Percentiles rank a stretch among this genome's conserved stretches.
Evolutionary conservation across 2,329 filamentous ascomycete species (phyloP).

Genomic region (Aspergillus neotritici): DNA sequence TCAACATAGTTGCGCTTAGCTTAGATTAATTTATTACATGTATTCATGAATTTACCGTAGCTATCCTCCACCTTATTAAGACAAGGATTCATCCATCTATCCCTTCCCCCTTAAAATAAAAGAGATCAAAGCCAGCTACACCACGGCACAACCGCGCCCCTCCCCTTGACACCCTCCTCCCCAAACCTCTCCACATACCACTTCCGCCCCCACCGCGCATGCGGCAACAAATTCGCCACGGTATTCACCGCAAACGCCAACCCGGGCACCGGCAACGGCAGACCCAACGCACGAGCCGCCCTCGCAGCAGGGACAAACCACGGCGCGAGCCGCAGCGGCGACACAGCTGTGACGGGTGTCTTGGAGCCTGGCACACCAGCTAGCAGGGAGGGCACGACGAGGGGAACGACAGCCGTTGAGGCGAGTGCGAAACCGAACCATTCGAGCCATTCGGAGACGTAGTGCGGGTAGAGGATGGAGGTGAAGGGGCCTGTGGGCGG

Average conservation of each 20-base stretch:
- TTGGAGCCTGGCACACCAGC: neutral
- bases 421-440: constrained; percentile 81
- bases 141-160: constrained; percentile 67
- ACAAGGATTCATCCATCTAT: constrained; percentile 9
- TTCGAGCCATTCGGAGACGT: constrained; percentile 94
- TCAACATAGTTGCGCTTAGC: too few species aligned
- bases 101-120: neutral
- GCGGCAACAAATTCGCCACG: constrained; percentile 79
- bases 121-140: constrained; percentile 26
- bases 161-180: constrained; percentile 66
- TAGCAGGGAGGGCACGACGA: constrained; percentile 4
- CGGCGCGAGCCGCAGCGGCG: constrained; percentile 28
- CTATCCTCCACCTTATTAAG: too few species aligned
- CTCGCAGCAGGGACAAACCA: constrained; percentile 32
- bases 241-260: constrained; percentile 81
- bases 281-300: constrained; percentile 20
- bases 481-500: constrained; percentile 74
- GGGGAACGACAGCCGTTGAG: constrained; percentile 33
- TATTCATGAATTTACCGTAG: too few species aligned
- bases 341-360: constrained; percentile 1
- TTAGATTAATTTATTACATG: too few species aligned
- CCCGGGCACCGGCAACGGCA: constrained; percentile 63
- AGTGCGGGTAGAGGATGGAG: constrained; percentile 83
- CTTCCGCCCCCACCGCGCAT: constrained; percentile 69
- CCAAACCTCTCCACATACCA: constrained; percentile 93